Base-by-base conservation (phyloP, 2,329 filamentous ascomycete genomes). In the Talaromyces islandicus region DNA sequence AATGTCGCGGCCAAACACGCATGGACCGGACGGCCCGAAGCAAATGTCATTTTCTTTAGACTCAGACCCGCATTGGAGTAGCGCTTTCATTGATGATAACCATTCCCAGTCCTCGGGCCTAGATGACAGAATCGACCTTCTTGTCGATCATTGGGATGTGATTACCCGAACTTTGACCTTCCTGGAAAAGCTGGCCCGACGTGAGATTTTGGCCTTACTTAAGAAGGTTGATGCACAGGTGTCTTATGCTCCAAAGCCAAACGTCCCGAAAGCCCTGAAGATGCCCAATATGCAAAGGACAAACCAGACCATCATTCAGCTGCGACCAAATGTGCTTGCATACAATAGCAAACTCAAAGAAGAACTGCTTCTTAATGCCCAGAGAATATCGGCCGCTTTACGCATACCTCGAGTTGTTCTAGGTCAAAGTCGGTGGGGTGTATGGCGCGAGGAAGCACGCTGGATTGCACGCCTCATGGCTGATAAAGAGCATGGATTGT, bases 401-500 rank as follows among this genome's bases (percentile, higher is more conserved):
- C 79, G 81, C 62, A 83, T 83, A 32, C 83, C 82, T 17, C 78
- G 80, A 54, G 83, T 85, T 10, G 73, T 81, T 59, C 83, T 83
- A 2, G 83, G 83, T 3, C 83, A 85, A 65, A 82, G 80, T 56
- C 78, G 81, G 61, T 85, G 83, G 81, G 83, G 82, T 11, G 78
- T 85, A 11, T 86, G 83, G 83, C 78, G 83, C 59, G 83, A 85
- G 64, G 83, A 86, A 70, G 82, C 83, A 46, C 77, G 83, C 63
- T 84, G 80, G 71, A 80, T 85, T 48, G 79, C 80, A n/a, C 77
- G 79, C 52, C 80, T 77, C 64, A 77, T 83, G 48, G 82, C 81
- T 32, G 76, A 79, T 56, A 81, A 80, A 67, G 82, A 85, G 60
- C 80, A 84, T 63, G 83, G 83, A 56, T 83, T 84, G 66, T 85